These are phyloP conservation scores for Suillus paluster DNA, from an alignment of 768 basidiomycete genomes.

Conservation along the genomic window DNA sequence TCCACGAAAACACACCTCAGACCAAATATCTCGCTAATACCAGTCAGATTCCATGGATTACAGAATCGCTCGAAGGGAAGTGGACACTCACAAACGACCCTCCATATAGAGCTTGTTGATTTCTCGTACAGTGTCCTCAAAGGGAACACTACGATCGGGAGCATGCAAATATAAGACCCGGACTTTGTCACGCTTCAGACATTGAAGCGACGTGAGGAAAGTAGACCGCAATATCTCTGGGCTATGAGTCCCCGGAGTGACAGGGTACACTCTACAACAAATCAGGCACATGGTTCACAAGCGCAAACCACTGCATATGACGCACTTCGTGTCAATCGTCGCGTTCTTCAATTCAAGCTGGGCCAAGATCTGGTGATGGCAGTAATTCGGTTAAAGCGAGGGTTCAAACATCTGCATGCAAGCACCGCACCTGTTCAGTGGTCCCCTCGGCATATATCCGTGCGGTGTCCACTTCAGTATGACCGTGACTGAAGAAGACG, in stretches of 20 bases:
- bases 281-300: not conserved
- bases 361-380: constrained; percentile 37
- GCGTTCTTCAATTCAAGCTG: constrained; percentile 45
- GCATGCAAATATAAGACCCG: constrained; percentile 62
- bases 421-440: constrained; percentile 49
- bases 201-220: constrained; percentile 51
- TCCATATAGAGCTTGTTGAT: constrained; percentile 59
- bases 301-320: not conserved
- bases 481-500: constrained; percentile 44
- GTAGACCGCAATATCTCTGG: constrained; percentile 46
- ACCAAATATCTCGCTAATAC: constrained; percentile 56
- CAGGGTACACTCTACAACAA: constrained; percentile 43
- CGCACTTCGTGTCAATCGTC: constrained; percentile 54
- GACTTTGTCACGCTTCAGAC: constrained; percentile 49
- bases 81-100: constrained; percentile 52
- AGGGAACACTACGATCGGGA: constrained; percentile 61
- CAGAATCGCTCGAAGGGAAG: not conserved
- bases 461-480: constrained; percentile 55
- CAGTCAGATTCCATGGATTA: not conserved
- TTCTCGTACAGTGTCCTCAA: constrained; percentile 57
- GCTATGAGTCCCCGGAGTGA: constrained; percentile 45
- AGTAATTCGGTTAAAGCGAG: not conserved
- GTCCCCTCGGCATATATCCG: constrained; percentile 56
- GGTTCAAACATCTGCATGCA: not conserved
- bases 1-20: constrained; percentile 34